These are phyloP conservation scores for Linum usitatissimum DNA, from an alignment of 345 rosid genomes.

Conservation along the genomic window DNA sequence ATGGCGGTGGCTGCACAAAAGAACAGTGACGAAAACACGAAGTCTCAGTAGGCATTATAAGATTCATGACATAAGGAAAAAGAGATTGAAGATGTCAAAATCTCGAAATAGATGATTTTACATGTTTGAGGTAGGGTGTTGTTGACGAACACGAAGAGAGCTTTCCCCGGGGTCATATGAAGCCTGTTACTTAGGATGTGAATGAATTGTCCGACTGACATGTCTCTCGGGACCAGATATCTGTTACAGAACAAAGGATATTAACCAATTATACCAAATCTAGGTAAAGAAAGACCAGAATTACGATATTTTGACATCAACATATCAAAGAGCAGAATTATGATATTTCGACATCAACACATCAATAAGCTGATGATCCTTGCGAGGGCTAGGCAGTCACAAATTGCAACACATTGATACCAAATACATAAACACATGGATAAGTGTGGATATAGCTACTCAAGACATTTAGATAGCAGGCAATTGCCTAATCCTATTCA, in stretches of 20 bases:
- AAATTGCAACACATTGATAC: background rate
- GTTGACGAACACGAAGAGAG: conserved; percentile 69
- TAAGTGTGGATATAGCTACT: background rate
- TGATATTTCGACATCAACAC: too few species aligned
- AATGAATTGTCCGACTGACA: conserved; percentile 83
- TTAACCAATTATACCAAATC: too few species aligned
- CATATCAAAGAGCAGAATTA: too few species aligned
- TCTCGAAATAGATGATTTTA: conserved; percentile 4
- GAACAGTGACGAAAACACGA: background rate
- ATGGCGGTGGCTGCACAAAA: conserved; percentile 45
- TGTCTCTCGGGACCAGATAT: conserved; percentile 79
- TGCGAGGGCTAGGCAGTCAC: too few species aligned
- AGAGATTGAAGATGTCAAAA: background rate
- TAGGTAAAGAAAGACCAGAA: too few species aligned
- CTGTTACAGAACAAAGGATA: conserved; percentile 18
- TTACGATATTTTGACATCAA: too few species aligned
- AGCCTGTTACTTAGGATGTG: conserved; percentile 61
- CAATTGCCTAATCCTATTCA: too few species aligned
- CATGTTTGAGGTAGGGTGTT: conserved; percentile 81
- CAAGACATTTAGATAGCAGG: background rate
- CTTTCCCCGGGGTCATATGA: conserved; percentile 53
- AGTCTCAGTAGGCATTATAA: background rate
- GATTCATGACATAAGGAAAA: background rate
- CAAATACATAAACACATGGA: background rate
- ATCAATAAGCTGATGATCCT: too few species aligned